phyloP scores from a whole-genome alignment of 2,329 filamentous ascomycete genomes.

The Fusarium sp. region DNA sequence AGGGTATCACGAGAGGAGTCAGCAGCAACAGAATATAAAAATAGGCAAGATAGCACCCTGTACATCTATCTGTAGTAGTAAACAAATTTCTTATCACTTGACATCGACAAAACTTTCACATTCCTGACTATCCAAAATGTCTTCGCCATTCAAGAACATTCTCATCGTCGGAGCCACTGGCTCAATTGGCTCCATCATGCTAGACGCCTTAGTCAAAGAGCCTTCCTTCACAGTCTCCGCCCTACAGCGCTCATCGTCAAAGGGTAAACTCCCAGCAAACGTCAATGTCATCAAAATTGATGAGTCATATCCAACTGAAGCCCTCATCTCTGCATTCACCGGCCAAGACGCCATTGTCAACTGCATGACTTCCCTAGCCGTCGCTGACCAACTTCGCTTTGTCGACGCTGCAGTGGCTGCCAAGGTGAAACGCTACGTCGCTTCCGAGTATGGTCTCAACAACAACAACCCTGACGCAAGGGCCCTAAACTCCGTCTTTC shows the following conservation, averaged over 20 bases:
- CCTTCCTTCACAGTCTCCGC: not conserved
- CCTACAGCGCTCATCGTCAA: not conserved
- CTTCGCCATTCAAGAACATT: not conserved
- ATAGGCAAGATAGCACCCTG: not conserved
- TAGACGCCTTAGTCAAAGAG: not conserved
- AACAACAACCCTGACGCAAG: conserved; percentile 7
- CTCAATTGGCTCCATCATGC: not conserved
- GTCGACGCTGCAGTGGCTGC: not conserved
- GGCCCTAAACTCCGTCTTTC: not conserved
- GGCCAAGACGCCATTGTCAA: not conserved
- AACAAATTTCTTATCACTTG: fast-evolving
- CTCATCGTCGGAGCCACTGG: not conserved
- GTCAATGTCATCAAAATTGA: not conserved
- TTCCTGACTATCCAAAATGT: not conserved
- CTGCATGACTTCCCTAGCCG: conserved; percentile 11
- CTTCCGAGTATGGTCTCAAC: conserved; percentile 6
- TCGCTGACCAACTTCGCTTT: conserved; percentile 4
- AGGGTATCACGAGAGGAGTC: not conserved
- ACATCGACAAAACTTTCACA: not conserved
- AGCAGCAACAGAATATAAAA: fast-evolving
- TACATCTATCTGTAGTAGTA: fast-evolving
- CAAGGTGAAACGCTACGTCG: not conserved
- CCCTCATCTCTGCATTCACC: not conserved
- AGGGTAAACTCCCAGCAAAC: not conserved
- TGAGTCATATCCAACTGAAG: not conserved